Conservation (phyloP, 306 rosid species). For the Malus asiatica region DNA sequence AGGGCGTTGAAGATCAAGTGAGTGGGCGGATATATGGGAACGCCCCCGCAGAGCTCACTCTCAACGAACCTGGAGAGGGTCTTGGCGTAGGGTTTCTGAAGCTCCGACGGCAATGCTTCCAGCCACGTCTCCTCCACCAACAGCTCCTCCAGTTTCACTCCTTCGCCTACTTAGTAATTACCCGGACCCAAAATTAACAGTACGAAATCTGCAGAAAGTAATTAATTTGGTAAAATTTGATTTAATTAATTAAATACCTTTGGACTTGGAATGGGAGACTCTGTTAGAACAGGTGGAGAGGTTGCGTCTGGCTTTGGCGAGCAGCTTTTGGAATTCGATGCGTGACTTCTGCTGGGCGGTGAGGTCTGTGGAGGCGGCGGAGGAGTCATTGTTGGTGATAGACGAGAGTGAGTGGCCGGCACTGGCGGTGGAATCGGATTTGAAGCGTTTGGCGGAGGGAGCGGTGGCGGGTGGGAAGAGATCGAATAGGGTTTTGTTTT, state of each 20-base stretch:
- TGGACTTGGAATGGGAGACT: slow-evolving; percentile 32
- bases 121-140: slow-evolving; percentile 78
- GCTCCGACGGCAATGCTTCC: slow-evolving; percentile 58
- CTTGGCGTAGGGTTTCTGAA: slow-evolving; percentile 61
- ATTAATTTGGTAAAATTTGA: neutral
- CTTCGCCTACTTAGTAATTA: slow-evolving; percentile 1
- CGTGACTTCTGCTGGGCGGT: slow-evolving; percentile 42
- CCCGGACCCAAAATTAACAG: neutral
- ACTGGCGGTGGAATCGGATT: neutral
- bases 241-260: slow-evolving; percentile 15
- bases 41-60: slow-evolving; percentile 35
- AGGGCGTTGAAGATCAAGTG: slow-evolving; percentile 88
- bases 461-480: slow-evolving; percentile 26
- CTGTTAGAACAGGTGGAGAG: slow-evolving; percentile 47
- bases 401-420: neutral
- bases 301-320: slow-evolving; percentile 65
- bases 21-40: slow-evolving; percentile 63
- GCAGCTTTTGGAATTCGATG: slow-evolving; percentile 45
- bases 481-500: slow-evolving; percentile 46
- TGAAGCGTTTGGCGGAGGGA: slow-evolving; percentile 10
- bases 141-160: slow-evolving; percentile 55
- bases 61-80: slow-evolving; percentile 61
- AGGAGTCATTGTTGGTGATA: neutral
- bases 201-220: neutral
- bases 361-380: slow-evolving; percentile 13